Evolutionary conservation across 2,329 filamentous ascomycete species (phyloP).

Genomic region (Verticillium dahliae): DNA sequence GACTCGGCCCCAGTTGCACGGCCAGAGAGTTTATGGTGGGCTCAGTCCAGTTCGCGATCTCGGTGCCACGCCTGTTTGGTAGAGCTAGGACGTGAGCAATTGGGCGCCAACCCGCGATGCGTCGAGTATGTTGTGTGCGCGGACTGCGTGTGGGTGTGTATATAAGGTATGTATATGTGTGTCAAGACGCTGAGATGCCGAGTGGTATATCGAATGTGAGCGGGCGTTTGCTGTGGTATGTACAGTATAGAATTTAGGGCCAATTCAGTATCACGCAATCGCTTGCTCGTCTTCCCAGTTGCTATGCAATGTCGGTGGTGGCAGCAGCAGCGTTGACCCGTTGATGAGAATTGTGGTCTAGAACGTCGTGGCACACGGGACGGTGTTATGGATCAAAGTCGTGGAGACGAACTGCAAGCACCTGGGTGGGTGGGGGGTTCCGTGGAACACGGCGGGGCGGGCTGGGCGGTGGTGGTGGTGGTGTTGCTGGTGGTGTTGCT

Average conservation of each 20-base stretch:
- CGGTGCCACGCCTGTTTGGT: not conserved
- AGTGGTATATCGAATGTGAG: no score
- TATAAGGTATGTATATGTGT: no score
- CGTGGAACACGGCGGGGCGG: not conserved
- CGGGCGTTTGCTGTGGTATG: no score
- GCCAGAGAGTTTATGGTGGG: not conserved
- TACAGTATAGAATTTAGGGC: not conserved
- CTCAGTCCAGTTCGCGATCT: not conserved
- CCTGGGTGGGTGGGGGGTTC: not conserved
- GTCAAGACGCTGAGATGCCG: no score
- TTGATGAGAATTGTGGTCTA: not conserved
- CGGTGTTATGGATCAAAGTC: not conserved
- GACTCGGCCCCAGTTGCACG: not conserved
- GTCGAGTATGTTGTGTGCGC: no score
- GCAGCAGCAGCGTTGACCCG: not conserved
- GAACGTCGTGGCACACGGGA: not conserved
- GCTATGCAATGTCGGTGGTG: not conserved
- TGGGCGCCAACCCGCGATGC: not conserved
- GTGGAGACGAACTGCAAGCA: not conserved
- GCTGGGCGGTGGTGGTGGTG: not conserved
- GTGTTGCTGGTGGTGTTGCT: no score
- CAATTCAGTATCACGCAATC: not conserved
- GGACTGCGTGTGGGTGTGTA: no score
- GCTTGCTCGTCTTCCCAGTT: no score
- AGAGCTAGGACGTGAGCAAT: not conserved